Evolutionary conservation across 116 monocot species (phyloP), one percentile per base, ranked within the genome.

Genomic region (Posidonia oceanica): DNA sequence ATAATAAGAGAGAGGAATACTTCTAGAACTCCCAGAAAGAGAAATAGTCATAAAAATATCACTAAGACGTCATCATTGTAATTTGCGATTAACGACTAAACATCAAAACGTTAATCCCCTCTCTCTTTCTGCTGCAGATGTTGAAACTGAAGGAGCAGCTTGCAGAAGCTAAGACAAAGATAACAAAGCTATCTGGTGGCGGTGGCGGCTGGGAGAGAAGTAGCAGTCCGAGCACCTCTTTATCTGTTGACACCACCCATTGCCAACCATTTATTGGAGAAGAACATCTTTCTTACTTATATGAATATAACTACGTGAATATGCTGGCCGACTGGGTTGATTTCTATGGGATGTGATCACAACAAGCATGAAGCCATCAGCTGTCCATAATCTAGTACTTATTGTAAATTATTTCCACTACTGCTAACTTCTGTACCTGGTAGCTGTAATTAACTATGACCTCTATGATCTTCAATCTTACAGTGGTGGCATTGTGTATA

Each of bases 121-220:
- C 0, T 12, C 44, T 7, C 13, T 21, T 58, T 58, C 58, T 58
- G 18, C 58, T 12, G 39, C 63, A 83, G 83, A 72, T 83, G 0
- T 64, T 83, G 54, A 79, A 52, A 69, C 66, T 83, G 66, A 73
- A 80, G 51, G 70, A 70, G 61, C 63, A 42, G 62, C 79, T 83
- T 4, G 23, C 69, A 44, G 70, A 79, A 36, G 75, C 83, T 0
- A 70, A 76, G 71, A 66, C 77, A 54, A 69, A 83, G 76, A 75
- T 76, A 17, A 73, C 67, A 44, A 76, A 61, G 74, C 71, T 83
- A 11, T 54, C 79, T 36, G 61, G 71, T 7, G 36, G 14, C 21
- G 14, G 39, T 17, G 23, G 12, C 41, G 37, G 55, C 12, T 39
- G 74, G 14, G 81, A 64, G 13, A 75, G 14, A 13, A 63, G 17